These are phyloP conservation scores for Penicillium mononematosum DNA, from an alignment of 495 filamentous ascomycete species.

Conservation along the genomic window DNA sequence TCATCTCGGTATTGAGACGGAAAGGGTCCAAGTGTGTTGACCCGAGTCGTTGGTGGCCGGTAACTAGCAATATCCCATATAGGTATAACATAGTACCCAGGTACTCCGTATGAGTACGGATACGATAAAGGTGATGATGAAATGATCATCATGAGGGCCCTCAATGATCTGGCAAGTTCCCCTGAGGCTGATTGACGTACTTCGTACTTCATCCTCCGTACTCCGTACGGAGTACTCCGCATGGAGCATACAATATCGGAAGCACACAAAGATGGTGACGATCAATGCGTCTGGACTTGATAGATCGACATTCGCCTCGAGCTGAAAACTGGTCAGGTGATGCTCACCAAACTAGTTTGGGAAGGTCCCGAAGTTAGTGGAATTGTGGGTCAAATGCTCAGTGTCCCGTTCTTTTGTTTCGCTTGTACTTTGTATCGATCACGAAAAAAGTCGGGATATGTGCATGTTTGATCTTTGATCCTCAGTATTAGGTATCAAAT, in stretches of 20 bases:
- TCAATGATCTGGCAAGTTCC: background rate
- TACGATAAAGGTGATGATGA: background rate
- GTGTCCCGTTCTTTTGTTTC: background rate
- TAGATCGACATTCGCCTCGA: conserved; percentile 4
- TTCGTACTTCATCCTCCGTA: background rate
- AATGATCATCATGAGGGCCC: conserved; percentile 4
- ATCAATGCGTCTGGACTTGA: conserved; percentile 9
- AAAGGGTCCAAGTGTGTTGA: conserved; percentile 9
- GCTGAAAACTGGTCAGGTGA: conserved; percentile 6
- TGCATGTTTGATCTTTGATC: background rate
- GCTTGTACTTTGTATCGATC: background rate
- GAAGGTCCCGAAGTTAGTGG: conserved; percentile 5
- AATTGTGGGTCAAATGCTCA: background rate
- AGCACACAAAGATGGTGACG: conserved; percentile 3
- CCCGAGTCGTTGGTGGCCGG: conserved; percentile 2
- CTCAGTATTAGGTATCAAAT: background rate
- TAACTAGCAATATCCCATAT: background rate
- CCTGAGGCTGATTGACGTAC: conserved; percentile 1
- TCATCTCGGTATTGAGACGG: background rate
- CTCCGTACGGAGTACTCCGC: background rate
- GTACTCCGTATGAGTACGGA: background rate
- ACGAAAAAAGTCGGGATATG: background rate
- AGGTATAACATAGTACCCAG: too few relatives aligned
- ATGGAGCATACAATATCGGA: background rate
- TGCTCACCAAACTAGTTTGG: conserved; percentile 3